Evolutionary conservation across 768 basidiomycete species (phyloP).

Genomic region (Cyclocybe aegerita): DNA sequence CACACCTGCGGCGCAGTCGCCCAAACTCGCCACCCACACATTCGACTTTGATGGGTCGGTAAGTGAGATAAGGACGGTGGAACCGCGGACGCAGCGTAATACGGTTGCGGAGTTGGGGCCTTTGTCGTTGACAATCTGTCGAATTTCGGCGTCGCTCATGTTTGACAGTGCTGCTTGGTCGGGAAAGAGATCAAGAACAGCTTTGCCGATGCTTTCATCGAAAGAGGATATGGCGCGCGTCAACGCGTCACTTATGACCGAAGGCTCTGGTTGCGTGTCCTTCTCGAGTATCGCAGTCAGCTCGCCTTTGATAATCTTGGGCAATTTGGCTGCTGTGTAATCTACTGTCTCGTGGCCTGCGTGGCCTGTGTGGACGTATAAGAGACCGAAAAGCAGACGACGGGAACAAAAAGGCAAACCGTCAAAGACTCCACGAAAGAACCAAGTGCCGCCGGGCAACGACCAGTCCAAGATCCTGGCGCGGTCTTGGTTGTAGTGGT

Average conservation of each 20-base stretch:
- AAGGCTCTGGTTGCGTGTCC: slow-evolving; percentile 9
- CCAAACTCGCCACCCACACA: slow-evolving; percentile 57
- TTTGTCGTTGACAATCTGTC: slow-evolving; percentile 38
- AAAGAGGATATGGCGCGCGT: slow-evolving; percentile 32
- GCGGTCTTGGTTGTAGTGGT: slow-evolving; percentile 45
- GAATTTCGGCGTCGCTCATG: slow-evolving; percentile 40
- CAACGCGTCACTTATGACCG: slow-evolving; percentile 31
- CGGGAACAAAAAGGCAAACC: slow-evolving; percentile 26
- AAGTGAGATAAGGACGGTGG: slow-evolving; percentile 49
- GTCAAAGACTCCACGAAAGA: slow-evolving; percentile 47
- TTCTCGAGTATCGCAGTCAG: slow-evolving; percentile 16
- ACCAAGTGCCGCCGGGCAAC: slow-evolving; percentile 38
- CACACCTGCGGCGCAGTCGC: slow-evolving; percentile 55
- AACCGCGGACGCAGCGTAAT: slow-evolving; percentile 48
- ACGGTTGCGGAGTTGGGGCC: slow-evolving; percentile 31
- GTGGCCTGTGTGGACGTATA: slow-evolving; percentile 31
- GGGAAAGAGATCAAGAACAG: slow-evolving; percentile 43
- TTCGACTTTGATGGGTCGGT: slow-evolving; percentile 40
- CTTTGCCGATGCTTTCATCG: slow-evolving; percentile 36
- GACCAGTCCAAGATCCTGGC: slow-evolving; percentile 39
- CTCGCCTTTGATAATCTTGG: slow-evolving; percentile 27
- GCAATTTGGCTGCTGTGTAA: slow-evolving; percentile 31
- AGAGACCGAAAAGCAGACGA: neutral
- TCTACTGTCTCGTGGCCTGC: slow-evolving; percentile 49
- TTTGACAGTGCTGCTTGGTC: slow-evolving; percentile 25